A percentile compares a stretch with the other conserved stretches of the same genome.
phyloP scores from a whole-genome alignment of 768 basidiomycete genomes.

The Psilocybe azurescens region DNA sequence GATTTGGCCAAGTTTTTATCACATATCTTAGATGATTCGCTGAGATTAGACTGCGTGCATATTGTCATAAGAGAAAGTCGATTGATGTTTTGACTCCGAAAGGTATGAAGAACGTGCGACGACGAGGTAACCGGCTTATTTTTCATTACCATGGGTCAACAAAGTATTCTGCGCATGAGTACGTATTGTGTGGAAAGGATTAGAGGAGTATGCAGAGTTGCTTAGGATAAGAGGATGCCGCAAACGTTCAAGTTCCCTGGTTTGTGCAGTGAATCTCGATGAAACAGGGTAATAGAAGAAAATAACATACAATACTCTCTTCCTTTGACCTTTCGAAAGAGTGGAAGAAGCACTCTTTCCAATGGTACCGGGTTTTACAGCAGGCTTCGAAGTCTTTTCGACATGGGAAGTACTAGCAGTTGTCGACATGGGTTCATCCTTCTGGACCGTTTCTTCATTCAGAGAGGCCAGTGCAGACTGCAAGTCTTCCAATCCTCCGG shows the following conservation, averaged over 20 bases:
- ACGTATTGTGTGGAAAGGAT: conserved; percentile 81
- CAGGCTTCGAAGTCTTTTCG: conserved; percentile 25
- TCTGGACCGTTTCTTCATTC: conserved; percentile 36
- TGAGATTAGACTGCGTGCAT: too few species aligned
- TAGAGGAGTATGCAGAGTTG: conserved; percentile 65
- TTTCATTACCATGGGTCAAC: conserved; percentile 35
- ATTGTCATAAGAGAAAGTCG: too few species aligned
- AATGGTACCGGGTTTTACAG: conserved; percentile 55
- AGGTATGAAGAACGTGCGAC: neutral
- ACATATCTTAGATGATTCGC: too few species aligned
- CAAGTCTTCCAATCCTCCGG: conserved; percentile 54
- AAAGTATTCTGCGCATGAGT: conserved; percentile 83
- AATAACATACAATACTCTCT: conserved; percentile 64
- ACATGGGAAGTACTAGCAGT: conserved; percentile 17
- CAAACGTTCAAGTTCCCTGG: conserved; percentile 68
- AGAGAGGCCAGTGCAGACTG: conserved; percentile 60
- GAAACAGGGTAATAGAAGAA: conserved; percentile 6
- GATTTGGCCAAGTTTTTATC: neutral
- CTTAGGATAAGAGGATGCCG: conserved; percentile 74
- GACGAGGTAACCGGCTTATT: neutral
- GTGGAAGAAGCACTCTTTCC: conserved; percentile 67
- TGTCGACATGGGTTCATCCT: conserved; percentile 20
- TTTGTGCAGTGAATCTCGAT: neutral
- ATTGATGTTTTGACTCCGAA: neutral
- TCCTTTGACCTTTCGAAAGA: conserved; percentile 68